Evolutionary conservation across 805 yeast species (phyloP), one percentile per base, ranked within the genome.

Genomic region (Spathaspora passalidarum): DNA sequence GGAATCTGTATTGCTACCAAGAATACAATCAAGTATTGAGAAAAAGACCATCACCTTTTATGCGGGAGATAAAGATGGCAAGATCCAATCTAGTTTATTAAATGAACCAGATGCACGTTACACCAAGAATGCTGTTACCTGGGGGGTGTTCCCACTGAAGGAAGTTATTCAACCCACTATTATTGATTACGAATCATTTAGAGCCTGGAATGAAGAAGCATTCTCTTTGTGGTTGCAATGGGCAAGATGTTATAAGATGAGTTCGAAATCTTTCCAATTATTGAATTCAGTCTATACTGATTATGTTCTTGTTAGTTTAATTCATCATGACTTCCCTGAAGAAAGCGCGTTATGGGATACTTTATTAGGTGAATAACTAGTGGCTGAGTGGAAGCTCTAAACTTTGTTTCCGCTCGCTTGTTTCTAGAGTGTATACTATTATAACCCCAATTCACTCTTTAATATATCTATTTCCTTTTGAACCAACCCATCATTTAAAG

Each of bases 161-260:
- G 96, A 89, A 60, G 84, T 90, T 32, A 79, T 89, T 32, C 97
- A 91, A 64, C 87, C 97, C 0, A 94, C 99, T 0, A 85, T 91
- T 50, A 83, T 94, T 46, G 97, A 91, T 60, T 86, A 82, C 55
- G 96, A 90, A 56, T 88, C 97, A 1, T 92, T 94, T 71, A 79
- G 80, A 54, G 97, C 97, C 0, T 94, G 99, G 99, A 80, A 85
- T 55, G 97, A 91, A 57, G 99, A 94, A 63, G 96, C 96, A 0
- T 94, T 89, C 65, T 76, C 81, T 47, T 86, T 94, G 49, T 88
- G 97, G 94, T 67, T 74, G 35, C 96, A 91, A 62, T 94, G 99
- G 99, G 86, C 86, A 40, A 76, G 84, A 52, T 73, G 94, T 46
- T 94, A 90, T 62, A 78, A 81, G 52, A 68, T 75, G 70, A 67